A percentile compares a stretch with the other conserved stretches of the same genome.
Conservation (phyloP, 2,329 filamentous ascomycete genomes). For the Cladosporium sp. region DNA sequence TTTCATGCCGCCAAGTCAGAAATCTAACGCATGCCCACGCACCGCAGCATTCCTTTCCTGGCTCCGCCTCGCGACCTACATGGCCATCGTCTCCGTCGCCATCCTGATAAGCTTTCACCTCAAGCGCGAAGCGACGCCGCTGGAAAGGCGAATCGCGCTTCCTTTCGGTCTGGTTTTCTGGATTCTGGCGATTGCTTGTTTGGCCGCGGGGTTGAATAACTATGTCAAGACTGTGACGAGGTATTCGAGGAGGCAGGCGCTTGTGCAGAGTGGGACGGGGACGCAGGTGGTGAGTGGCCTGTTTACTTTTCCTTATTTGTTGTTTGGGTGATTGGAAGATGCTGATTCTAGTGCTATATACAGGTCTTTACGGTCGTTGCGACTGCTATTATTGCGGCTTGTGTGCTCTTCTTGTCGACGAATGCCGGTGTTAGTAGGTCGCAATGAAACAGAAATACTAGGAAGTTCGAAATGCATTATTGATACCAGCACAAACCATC, state of each 20-base stretch:
- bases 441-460: no score
- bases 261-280: slow-evolving; percentile 92
- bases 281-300: slow-evolving; percentile 70
- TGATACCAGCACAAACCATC: no score
- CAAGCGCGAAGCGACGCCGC: slow-evolving; percentile 61
- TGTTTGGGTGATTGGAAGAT: slow-evolving; percentile 3
- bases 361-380: slow-evolving; percentile 62
- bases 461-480: no score
- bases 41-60: slow-evolving; percentile 73
- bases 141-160: slow-evolving; percentile 73
- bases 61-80: slow-evolving; percentile 83
- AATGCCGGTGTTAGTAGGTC: slow-evolving; percentile 21
- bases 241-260: slow-evolving; percentile 71
- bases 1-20: no score
- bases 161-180: slow-evolving; percentile 89
- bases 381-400: slow-evolving; percentile 60
- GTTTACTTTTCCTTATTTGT: not conserved
- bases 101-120: slow-evolving; percentile 94
- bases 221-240: slow-evolving; percentile 81
- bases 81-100: slow-evolving; percentile 83
- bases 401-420: slow-evolving; percentile 56
- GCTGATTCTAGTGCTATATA: not conserved
- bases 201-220: slow-evolving; percentile 77
- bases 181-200: slow-evolving; percentile 71
- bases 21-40: no score